Percentiles rank a stretch among this genome's conserved stretches.
These are phyloP conservation scores for Zymoseptoria tritici DNA, from an alignment of 2,329 filamentous ascomycete species.

Conservation along the genomic window DNA sequence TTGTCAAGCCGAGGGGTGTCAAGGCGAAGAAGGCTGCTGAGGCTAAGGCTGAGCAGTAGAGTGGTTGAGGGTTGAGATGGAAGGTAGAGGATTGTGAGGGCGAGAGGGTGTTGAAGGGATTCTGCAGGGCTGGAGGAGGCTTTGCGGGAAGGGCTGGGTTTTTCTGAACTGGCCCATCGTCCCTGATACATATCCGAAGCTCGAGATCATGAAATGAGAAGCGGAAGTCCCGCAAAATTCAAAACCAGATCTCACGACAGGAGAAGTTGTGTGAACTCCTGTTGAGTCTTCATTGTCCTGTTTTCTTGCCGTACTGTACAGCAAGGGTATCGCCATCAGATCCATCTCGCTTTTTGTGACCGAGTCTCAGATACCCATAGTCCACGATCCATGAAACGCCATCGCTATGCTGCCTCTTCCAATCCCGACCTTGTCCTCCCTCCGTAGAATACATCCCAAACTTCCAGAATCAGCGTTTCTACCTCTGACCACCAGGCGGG, in stretches of 20 bases:
- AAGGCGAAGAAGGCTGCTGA: slow-evolving; percentile 24
- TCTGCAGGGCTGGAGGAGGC: neutral
- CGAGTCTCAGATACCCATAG: neutral
- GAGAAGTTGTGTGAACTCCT: too few relatives aligned
- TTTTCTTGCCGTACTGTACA: neutral
- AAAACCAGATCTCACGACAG: neutral
- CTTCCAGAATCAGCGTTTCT: neutral
- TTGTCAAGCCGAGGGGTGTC: slow-evolving; percentile 34
- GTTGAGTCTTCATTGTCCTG: too few relatives aligned
- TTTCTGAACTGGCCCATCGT: neutral
- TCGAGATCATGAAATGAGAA: neutral
- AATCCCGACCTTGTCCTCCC: neutral
- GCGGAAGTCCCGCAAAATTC: slow-evolving; percentile 1
- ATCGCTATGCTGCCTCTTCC: neutral
- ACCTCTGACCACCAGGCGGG: slow-evolving; percentile 17
- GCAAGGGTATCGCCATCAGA: neutral
- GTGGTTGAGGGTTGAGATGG: neutral
- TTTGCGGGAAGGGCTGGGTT: neutral
- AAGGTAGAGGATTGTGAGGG: neutral
- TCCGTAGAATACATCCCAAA: neutral
- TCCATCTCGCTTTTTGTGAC: neutral
- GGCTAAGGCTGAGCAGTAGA: slow-evolving; percentile 8
- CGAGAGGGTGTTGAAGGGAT: neutral
- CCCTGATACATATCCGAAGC: neutral
- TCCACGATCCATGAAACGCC: neutral